Percentiles rank a stretch among this genome's conserved stretches.
These are phyloP conservation scores for Salix exigua DNA, from an alignment of 345 rosid species.

Conservation along the genomic window DNA sequence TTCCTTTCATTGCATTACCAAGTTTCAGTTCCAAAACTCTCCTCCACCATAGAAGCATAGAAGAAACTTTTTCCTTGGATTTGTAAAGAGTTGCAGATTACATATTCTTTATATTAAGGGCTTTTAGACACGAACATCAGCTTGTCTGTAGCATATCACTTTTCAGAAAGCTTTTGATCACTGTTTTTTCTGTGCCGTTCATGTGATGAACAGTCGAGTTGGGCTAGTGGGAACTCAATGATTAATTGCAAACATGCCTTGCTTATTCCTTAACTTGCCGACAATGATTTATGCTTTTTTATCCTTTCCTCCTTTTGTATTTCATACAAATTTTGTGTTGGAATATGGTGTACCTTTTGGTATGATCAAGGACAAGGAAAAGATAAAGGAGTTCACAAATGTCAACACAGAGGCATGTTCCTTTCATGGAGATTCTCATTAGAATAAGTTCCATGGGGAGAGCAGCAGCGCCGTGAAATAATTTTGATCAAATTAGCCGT, in stretches of 20 bases:
- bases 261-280: neutral
- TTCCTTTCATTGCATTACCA: neutral
- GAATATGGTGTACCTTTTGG: conserved; percentile 22
- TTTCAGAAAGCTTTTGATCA: neutral
- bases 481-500: conserved; percentile 13
- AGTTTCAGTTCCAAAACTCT: neutral
- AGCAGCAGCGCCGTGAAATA: conserved; percentile 29
- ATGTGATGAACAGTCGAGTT: conserved; percentile 1
- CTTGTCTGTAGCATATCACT: neutral
- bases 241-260: conserved; percentile 5
- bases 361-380: conserved; percentile 16
- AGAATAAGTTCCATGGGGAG: conserved; percentile 26
- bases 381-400: conserved; percentile 21
- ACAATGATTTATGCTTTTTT: neutral
- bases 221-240: conserved; percentile 11
- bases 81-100: neutral
- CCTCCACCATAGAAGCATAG: neutral
- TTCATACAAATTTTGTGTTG: conserved; percentile 9
- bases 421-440: conserved; percentile 23
- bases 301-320: conserved; percentile 14
- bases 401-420: conserved; percentile 43
- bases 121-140: neutral
- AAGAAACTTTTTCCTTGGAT: neutral
- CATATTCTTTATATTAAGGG: neutral
- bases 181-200: conserved; percentile 1